Conservation (phyloP, 768 basidiomycete species). For the Leccinellum luteum region DNA sequence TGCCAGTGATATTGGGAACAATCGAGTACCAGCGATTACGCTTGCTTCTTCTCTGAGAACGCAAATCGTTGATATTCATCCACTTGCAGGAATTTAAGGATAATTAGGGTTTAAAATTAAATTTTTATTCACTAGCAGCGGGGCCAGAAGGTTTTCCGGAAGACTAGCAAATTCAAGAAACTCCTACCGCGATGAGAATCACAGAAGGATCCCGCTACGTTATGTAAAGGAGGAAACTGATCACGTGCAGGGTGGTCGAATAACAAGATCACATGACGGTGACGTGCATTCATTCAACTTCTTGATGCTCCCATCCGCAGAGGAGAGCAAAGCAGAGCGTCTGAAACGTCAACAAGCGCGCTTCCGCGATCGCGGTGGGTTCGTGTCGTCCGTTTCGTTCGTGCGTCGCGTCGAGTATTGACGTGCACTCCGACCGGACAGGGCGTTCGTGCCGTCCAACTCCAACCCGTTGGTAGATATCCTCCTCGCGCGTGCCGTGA, state of each 20-base stretch:
- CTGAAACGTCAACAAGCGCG: constrained; percentile 61
- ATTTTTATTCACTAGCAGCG: no score
- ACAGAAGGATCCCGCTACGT: no score
- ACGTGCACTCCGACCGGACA: constrained; percentile 17
- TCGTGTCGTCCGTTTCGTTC: constrained; percentile 21
- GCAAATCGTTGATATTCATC: no score
- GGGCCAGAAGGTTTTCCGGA: no score
- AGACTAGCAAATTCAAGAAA: no score
- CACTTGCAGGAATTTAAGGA: no score
- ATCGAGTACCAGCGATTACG: no score
- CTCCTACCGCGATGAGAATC: no score
- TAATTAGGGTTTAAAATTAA: no score
- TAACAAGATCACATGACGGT: neutral
- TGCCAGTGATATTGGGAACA: no score
- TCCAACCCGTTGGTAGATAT: constrained; percentile 51
- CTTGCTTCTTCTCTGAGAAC: no score
- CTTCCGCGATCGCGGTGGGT: constrained; percentile 70
- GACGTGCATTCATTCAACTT: neutral
- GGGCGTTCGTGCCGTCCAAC: constrained; percentile 53
- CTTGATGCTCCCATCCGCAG: constrained; percentile 34
- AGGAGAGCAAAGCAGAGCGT: constrained; percentile 61
- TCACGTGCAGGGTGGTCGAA: neutral
- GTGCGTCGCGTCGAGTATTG: neutral
- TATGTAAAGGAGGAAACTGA: no score
- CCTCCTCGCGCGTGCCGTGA: constrained; percentile 48